Evolutionary conservation across 129 eudicot species (phyloP).

Genomic region (carrot (Daucus carota)): DH1_v3.0 NC_030383.2:184501-185000

Average conservation of each 20-base stretch:
- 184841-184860: constrained; percentile 34
- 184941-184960: constrained; percentile 63
- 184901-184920: constrained; percentile 47
- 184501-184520: too few species aligned
- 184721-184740: neutral
- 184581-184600: too few species aligned
- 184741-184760: constrained; percentile 21
- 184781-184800: constrained; percentile 17
- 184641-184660: neutral
- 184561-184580: too few species aligned
- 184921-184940: constrained; percentile 54
- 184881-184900: constrained; percentile 43
- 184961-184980: constrained; percentile 38
- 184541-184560: too few species aligned
- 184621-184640: too few species aligned
- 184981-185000: constrained; percentile 59
- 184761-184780: constrained; percentile 33
- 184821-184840: constrained; percentile 63
- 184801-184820: constrained; percentile 48
- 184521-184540: too few species aligned
- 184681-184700: constrained; percentile 29
- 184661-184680: constrained; percentile 19
- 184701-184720: constrained; percentile 15
- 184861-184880: constrained; percentile 35
- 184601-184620: too few species aligned